A percentile compares a stretch with the other conserved stretches of the same genome.
Evolutionary conservation across 2,329 filamentous ascomycete species (phyloP).

Genomic region (Lasiodiplodia theobromae): DNA sequence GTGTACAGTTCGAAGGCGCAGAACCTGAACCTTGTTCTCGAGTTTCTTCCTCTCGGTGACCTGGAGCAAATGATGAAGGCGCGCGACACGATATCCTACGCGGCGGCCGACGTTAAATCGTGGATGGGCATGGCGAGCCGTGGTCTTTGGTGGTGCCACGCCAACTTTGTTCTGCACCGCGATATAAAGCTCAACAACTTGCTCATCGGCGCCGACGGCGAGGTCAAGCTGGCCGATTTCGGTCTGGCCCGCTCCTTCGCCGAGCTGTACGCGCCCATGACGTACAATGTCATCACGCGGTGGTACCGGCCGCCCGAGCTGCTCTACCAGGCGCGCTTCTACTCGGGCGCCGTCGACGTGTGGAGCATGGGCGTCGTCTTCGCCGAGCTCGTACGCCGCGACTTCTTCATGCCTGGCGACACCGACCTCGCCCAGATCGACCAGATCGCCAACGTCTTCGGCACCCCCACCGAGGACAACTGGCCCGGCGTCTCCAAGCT

Average conservation of each 20-base stretch:
- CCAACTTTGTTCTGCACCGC: slow-evolving; percentile 90
- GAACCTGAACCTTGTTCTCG: slow-evolving; percentile 94
- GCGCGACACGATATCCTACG: slow-evolving; percentile 77
- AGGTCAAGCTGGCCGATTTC: slow-evolving; percentile 97
- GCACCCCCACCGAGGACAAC: slow-evolving; percentile 90
- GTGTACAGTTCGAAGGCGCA: slow-evolving; percentile 97
- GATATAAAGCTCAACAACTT: slow-evolving; percentile 99
- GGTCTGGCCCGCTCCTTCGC: slow-evolving; percentile 89
- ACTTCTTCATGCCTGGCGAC: slow-evolving; percentile 82
- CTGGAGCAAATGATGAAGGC: slow-evolving; percentile 94
- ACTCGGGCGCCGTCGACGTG: slow-evolving; percentile 88
- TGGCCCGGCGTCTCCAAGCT: slow-evolving; percentile 91
- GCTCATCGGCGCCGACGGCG: slow-evolving; percentile 89
- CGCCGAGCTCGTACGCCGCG: slow-evolving; percentile 84
- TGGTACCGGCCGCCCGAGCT: slow-evolving; percentile 97
- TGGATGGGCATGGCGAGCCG: slow-evolving; percentile 98
- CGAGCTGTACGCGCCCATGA: slow-evolving; percentile 89
- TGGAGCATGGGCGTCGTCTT: slow-evolving; percentile 96
- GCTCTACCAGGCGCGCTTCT: slow-evolving; percentile 87
- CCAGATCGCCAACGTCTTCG: slow-evolving; percentile 83
- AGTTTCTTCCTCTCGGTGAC: slow-evolving; percentile 92
- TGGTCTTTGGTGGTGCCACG: slow-evolving; percentile 95
- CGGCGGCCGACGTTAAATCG: slow-evolving; percentile 89
- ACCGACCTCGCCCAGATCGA: slow-evolving; percentile 86
- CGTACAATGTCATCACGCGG: slow-evolving; percentile 90